Conservation (phyloP, 257 asterid species). For the Plantago major region DNA sequence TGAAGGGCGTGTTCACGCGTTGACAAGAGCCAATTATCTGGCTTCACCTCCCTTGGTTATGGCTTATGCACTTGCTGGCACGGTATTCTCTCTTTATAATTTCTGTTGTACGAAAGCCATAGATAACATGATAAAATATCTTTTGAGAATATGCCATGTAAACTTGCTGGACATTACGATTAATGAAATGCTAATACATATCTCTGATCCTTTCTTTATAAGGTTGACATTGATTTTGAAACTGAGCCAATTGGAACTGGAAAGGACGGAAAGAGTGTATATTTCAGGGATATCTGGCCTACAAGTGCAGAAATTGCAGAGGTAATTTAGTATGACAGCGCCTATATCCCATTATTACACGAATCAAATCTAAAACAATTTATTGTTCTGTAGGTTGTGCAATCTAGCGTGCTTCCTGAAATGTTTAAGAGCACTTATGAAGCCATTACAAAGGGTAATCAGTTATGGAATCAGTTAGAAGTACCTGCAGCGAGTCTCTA, state of each 20-base stretch:
- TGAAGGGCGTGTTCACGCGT: conserved; percentile 92
- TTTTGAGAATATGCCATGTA: neutral
- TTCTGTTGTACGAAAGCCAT: neutral
- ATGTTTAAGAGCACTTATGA: conserved; percentile 92
- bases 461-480: conserved; percentile 69
- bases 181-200: neutral
- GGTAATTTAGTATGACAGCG: conserved; percentile 31
- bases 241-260: conserved; percentile 88
- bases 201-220: conserved; percentile 16
- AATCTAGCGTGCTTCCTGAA: conserved; percentile 88
- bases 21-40: conserved; percentile 89
- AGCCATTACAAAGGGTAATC: conserved; percentile 82
- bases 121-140: neutral
- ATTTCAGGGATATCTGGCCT: conserved; percentile 89
- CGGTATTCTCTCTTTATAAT: conserved; percentile 40
- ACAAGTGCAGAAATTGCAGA: conserved; percentile 79
- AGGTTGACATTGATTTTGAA: conserved; percentile 92
- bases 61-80: conserved; percentile 95
- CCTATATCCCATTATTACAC: neutral
- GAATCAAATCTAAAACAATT: neutral
- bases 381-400: conserved; percentile 58
- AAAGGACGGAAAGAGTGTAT: conserved; percentile 71
- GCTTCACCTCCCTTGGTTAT: conserved; percentile 88
- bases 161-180: too few relatives aligned
- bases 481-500: conserved; percentile 76